Evolutionary conservation across 352 stramenopile species (phyloP).

Genomic region (Phytopythium delawarense): DNA sequence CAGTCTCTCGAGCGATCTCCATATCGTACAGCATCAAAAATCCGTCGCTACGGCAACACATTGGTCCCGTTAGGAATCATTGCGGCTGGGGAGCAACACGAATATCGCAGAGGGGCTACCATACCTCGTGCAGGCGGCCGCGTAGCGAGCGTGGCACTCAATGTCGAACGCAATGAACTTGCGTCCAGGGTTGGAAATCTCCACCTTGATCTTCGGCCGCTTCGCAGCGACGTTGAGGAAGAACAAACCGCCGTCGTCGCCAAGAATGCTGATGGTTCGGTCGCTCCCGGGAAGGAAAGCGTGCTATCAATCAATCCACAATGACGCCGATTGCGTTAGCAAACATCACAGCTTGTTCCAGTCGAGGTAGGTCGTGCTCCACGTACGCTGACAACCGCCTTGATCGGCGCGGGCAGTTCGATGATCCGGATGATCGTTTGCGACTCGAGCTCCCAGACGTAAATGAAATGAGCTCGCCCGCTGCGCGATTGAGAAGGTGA

Average conservation of each 20-base stretch:
- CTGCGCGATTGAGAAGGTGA: slow-evolving; percentile 19
- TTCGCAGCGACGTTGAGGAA: slow-evolving; percentile 70
- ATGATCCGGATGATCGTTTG: slow-evolving; percentile 86
- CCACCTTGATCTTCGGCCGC: slow-evolving; percentile 67
- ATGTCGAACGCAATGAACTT: slow-evolving; percentile 65
- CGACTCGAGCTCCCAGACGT: slow-evolving; percentile 81
- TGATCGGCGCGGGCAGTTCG: slow-evolving; percentile 66
- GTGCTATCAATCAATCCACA: slow-evolving; percentile 30
- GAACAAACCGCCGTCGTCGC: slow-evolving; percentile 58
- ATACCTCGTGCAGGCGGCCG: slow-evolving; percentile 65
- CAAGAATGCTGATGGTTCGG: slow-evolving; percentile 64
- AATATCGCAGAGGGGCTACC: neutral
- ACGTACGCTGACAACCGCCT: slow-evolving; percentile 58
- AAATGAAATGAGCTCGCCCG: slow-evolving; percentile 70
- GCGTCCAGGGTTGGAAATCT: slow-evolving; percentile 52
- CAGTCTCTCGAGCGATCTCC: slow-evolving; percentile 67
- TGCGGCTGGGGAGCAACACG: neutral
- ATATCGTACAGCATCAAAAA: slow-evolving; percentile 79
- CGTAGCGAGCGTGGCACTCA: slow-evolving; percentile 63
- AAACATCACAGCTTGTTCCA: neutral
- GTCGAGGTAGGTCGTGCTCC: neutral
- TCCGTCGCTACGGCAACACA: slow-evolving; percentile 44
- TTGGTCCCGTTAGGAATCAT: neutral
- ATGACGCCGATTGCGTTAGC: neutral
- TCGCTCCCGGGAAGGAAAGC: slow-evolving; percentile 53